Evolutionary conservation across 2,329 filamentous ascomycete genomes (phyloP).

Genomic region (Nemania sp.): DNA sequence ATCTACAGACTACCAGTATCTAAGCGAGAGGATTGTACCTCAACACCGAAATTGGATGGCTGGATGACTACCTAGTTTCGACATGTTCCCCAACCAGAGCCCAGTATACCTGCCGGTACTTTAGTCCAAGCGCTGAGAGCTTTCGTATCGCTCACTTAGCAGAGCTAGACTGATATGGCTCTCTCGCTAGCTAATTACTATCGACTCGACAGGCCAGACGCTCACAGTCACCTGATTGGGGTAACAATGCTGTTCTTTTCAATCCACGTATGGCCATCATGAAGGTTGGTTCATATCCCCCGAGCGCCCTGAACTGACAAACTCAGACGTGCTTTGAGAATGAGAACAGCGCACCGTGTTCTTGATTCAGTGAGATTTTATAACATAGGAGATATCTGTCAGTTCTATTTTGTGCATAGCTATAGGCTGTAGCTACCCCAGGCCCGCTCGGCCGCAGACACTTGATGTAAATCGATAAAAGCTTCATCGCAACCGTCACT

Average conservation of each 20-base stretch:
- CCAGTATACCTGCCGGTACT: too few species aligned
- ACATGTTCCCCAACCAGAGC: too few species aligned
- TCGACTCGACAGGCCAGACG: background rate
- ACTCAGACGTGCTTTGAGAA: background rate
- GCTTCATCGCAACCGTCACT: too few species aligned
- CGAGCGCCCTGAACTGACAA: background rate
- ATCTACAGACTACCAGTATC: too few species aligned
- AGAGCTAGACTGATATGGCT: background rate
- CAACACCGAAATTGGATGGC: background rate
- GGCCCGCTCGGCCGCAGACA: too few species aligned
- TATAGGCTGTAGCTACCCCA: too few species aligned
- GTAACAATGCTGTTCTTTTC: background rate
- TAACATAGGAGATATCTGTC: background rate
- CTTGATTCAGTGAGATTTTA: background rate
- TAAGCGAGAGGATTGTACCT: background rate
- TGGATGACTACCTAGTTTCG: too few species aligned
- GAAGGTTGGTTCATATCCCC: too few species aligned
- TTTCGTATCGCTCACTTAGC: background rate
- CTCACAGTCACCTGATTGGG: background rate
- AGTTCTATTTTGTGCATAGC: background rate
- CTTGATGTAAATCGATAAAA: too few species aligned
- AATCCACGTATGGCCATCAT: background rate
- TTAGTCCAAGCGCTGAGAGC: background rate
- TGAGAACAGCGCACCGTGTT: background rate
- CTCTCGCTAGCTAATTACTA: background rate